Evolutionary conservation across 139 green algal species (phyloP).

Genomic region (Tetradesmus obliquus): DNA sequence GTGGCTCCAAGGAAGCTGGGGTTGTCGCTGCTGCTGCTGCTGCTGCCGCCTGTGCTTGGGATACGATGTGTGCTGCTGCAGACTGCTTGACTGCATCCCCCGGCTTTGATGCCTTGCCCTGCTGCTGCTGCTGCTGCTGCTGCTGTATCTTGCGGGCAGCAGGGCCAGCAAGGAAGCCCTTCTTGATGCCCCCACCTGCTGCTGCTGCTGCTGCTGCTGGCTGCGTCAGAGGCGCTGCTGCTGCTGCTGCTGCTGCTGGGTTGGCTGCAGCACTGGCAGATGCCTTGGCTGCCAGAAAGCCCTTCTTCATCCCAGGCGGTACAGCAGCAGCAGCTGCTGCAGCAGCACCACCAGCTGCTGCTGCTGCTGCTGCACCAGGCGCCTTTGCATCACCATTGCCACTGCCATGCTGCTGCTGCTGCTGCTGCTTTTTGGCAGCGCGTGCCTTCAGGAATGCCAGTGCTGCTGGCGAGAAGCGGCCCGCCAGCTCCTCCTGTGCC

Average conservation of each 20-base stretch:
- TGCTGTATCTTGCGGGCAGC: neutral
- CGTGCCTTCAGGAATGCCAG: constrained; percentile 48
- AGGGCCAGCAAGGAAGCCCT: neutral
- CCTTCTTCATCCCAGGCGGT: neutral
- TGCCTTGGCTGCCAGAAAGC: neutral
- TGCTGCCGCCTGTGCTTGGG: neutral
- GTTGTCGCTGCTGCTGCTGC: neutral
- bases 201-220: neutral
- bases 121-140: neutral
- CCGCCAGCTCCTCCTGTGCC: constrained; percentile 45
- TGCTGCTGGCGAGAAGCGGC: constrained; percentile 34
- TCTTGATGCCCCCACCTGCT: neutral
- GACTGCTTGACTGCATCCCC: neutral
- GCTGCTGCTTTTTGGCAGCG: neutral
- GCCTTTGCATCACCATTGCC: no score
- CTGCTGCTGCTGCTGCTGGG: neutral
- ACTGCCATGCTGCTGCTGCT: constrained; percentile 8
- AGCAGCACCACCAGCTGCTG: neutral
- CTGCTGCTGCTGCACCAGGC: neutral
- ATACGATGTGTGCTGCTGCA: neutral
- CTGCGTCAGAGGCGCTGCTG: neutral
- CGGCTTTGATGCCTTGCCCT: neutral
- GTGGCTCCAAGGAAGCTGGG: constrained; percentile 10
- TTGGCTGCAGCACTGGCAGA: neutral
- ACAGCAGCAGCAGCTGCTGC: constrained; percentile 6